Base-by-base conservation (phyloP, 2,329 filamentous ascomycete species). In the Dryadomyces sulphureus region DNA sequence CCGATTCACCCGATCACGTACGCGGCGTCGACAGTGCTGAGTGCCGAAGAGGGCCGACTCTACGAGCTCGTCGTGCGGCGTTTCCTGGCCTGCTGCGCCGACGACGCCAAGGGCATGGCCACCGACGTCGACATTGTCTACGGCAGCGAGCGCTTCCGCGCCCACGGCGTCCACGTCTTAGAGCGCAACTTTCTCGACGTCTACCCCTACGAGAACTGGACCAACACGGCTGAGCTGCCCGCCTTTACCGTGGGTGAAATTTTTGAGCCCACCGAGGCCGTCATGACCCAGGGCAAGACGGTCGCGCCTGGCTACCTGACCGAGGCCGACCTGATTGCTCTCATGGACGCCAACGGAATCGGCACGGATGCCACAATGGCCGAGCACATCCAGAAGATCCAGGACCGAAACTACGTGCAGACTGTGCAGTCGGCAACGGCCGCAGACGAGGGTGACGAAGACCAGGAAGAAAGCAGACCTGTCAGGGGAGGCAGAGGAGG, bases 281-380 rank as follows among this genome's bases (percentile, higher is more conserved):
- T 83, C 55, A 87, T 98, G 64, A 80, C 77, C 1, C 88, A 96
- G 55, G 90, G 92, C n/a, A 84, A 93, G 62, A 98, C 92, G 0
- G 76, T 73, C 1, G 70, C 89, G 12, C 92, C 92, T 0, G 77
- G 73, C 20, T 95, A 94, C 59, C 71, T 98, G 25, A 96, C 92
- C 0, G 92, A 98, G 60, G 89, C 92, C 0, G 92, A 98, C 59
- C 70, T 98, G 22, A 94, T 98, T 58, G 84, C 83, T 3, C 73
- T 98, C 11, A 98, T 98, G 92, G 92, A 98, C 65, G 89, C 87
- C 39, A 98, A 98, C 59, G 92, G 92, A 2, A 98, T 98, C 52
- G 92, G 92, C 12, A 98, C 92, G 9, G 92, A 98, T 65, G 92
- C 92, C 7, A 98, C 92, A 1, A 98, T 98, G 92, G 92, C 92